A percentile compares a stretch with the other conserved stretches of the same genome.
These are phyloP conservation scores for Rhododendron molle DNA, from an alignment of 148 eudicot species.

Conservation along the genomic window DNA sequence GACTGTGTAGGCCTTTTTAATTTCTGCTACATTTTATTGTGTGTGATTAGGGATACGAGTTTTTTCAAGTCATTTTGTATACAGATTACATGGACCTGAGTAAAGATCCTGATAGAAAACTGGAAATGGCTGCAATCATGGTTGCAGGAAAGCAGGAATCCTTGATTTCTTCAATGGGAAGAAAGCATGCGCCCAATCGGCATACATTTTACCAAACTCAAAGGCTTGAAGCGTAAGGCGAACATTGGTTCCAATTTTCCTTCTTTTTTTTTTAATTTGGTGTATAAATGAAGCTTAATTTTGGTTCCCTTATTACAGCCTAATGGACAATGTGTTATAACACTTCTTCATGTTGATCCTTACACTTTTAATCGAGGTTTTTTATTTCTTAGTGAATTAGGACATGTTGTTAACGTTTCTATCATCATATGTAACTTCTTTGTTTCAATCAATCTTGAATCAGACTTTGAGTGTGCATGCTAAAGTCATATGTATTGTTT, in stretches of 20 bases:
- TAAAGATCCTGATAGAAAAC: not conserved
- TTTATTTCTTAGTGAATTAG: not conserved
- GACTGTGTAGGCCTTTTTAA: not conserved
- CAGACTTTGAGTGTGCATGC: not conserved
- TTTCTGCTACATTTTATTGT: not conserved
- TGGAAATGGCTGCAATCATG: not conserved
- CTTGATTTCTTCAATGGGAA: not conserved
- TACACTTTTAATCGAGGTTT: not conserved
- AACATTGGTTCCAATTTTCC: not conserved
- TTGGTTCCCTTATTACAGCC: not conserved
- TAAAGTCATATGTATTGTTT: not conserved
- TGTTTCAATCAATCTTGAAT: no score
- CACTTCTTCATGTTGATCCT: not conserved
- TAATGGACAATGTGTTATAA: not conserved
- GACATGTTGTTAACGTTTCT: not conserved
- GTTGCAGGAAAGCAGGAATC: not conserved
- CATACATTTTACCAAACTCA: not conserved
- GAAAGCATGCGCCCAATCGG: not conserved
- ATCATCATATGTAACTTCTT: not conserved
- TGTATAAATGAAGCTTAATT: not conserved
- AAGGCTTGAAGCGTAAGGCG: not conserved
- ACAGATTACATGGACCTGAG: not conserved
- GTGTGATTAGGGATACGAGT: not conserved
- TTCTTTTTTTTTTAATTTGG: not conserved
- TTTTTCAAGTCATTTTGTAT: not conserved